Conservation (phyloP, 2,329 filamentous ascomycete species). For the Phaeosphaeriaceae sp. region DNA sequence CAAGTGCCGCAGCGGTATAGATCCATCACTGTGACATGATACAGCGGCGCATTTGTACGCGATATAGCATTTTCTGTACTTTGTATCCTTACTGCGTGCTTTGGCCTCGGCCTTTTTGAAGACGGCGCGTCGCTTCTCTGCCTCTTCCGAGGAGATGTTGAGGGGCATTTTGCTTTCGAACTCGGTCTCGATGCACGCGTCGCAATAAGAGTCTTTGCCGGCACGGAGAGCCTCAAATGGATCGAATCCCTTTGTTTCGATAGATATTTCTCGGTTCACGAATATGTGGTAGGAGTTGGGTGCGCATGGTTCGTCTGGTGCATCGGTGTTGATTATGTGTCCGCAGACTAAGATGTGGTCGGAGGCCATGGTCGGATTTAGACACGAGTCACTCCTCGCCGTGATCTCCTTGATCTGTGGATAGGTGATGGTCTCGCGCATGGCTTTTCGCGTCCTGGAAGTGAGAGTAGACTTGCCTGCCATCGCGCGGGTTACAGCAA, state of each 20-base stretch:
- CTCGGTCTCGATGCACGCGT: slow-evolving; percentile 14
- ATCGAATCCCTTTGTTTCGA: background rate
- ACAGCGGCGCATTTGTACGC: slow-evolving; percentile 12
- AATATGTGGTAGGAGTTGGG: slow-evolving; percentile 14
- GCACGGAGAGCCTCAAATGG: background rate
- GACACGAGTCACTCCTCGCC: slow-evolving; percentile 1
- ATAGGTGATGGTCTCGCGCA: slow-evolving; percentile 14
- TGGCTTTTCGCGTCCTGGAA: background rate
- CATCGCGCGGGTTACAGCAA: background rate
- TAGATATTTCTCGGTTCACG: background rate
- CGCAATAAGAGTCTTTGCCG: slow-evolving; percentile 13
- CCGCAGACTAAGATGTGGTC: slow-evolving; percentile 18
- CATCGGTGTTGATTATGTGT: slow-evolving; percentile 8
- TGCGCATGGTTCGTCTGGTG: slow-evolving; percentile 11
- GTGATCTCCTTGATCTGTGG: slow-evolving; percentile 3
- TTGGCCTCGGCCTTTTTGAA: slow-evolving; percentile 1
- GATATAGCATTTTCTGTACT: slow-evolving; percentile 20
- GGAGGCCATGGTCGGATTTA: background rate
- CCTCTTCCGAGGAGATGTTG: background rate
- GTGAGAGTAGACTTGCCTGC: background rate
- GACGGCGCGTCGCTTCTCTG: slow-evolving; percentile 2
- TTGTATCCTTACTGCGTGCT: slow-evolving; percentile 2
- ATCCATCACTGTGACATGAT: slow-evolving; percentile 12
- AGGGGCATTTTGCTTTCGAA: background rate
- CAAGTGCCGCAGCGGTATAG: background rate